Conservation (phyloP, 2,329 filamentous ascomycete genomes). For the Penicillium sp. region DNA sequence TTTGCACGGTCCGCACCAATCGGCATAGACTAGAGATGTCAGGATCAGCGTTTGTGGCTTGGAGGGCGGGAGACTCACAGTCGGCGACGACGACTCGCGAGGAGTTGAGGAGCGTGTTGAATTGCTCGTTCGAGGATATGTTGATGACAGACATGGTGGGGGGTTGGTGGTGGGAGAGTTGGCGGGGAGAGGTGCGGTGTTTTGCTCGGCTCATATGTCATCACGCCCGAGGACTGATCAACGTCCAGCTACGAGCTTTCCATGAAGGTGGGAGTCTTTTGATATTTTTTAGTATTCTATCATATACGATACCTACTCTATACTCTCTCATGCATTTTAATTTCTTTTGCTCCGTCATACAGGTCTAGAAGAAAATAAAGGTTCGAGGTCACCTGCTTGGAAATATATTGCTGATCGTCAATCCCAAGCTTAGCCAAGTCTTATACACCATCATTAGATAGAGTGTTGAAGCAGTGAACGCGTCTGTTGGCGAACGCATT, state of each 20-base stretch:
- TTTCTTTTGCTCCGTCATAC: neutral
- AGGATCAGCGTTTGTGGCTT: constrained; percentile 7
- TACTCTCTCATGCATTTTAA: neutral
- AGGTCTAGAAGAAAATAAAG: neutral
- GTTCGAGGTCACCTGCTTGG: neutral
- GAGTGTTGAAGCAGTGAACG: too few relatives aligned
- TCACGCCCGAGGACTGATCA: constrained; percentile 18
- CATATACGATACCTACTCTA: too few relatives aligned
- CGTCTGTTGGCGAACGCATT: too few relatives aligned
- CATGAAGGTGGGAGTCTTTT: neutral
- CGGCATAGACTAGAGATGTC: constrained; percentile 66
- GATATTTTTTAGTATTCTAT: neutral
- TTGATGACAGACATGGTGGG: constrained; percentile 42
- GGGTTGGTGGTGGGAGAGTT: constrained; percentile 13
- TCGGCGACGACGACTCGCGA: constrained; percentile 80
- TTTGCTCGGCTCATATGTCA: constrained; percentile 28
- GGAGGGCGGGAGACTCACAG: constrained; percentile 57
- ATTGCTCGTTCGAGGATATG: constrained; percentile 63
- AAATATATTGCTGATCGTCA: neutral
- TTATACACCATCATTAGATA: too few relatives aligned
- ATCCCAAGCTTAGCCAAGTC: neutral
- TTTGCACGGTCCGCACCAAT: constrained; percentile 81
- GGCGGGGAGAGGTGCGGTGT: constrained; percentile 10
- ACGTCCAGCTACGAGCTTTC: neutral
- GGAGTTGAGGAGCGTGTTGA: constrained; percentile 61